Base-by-base conservation (phyloP, 177 flowering plant species). In the Vitis hybrid region DNA sequence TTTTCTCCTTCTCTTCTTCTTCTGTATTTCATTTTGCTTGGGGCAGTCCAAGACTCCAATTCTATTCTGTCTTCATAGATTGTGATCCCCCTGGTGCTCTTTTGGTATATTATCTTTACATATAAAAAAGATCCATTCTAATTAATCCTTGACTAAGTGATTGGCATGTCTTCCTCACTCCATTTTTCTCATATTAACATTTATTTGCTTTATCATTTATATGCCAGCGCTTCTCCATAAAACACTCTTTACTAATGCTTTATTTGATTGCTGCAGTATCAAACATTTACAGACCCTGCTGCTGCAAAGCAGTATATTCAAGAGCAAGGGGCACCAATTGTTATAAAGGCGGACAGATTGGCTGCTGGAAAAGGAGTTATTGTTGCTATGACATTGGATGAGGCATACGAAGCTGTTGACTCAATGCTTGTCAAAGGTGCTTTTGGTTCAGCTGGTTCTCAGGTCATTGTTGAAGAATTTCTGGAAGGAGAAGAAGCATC, bases 281-380 rank as follows among this genome's bases (percentile, higher is more conserved):
- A 78, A 83, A 82, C 94, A 34, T 95, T 95, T 75, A 77, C 92
- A 48, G 89, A 93, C 57, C 78, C 99, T 66, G 64, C 77, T 49
- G 85, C 85, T 34, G 99, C 99, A 68, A 91, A 95, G 79, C 75
- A 84, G 45, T 93, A 93, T 71, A 89, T 95, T 59, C 71, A 85
- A 78, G 88, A 89, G 52, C 91, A 91, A 87, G 97, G 99, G 26
- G 86, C 86, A 19, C 99, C 99, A 2, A 93, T 95, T 70, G 99
- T 95, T 48, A 75, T 95, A 64, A 95, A 95, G 78, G 96, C 93
- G 23, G 99, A 95, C 81, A 98, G 99, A 34, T 70, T 95, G 75
- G 98, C 97, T 67, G 97, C 99, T 66, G 99, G 99, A 64, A 95
- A 95, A 82, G 97, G 99, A 73, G 99, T 93, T 60, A 77, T 90